Evolutionary conservation across 306 rosid species (phyloP), one percentile per base, ranked within the genome.

Genomic region (Calophaca sinica): DNA sequence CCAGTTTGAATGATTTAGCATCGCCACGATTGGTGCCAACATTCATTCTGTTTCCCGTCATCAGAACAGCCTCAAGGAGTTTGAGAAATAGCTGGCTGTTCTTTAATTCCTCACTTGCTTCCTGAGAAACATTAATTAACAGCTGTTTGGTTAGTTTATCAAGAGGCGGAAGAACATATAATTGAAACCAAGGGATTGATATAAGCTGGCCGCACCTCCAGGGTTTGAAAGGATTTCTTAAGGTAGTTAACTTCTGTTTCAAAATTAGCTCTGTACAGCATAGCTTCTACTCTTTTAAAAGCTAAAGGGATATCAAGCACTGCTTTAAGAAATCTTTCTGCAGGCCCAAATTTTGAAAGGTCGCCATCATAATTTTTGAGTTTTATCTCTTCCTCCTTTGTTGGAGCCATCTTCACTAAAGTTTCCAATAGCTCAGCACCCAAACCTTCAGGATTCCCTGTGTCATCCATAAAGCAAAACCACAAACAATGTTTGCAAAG

Each of bases 341-440:
- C 99, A 46, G 99, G 84, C 7, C 99, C 99, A 52, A 94, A 88
- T 81, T 88, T 94, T 74, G 96, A 85, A 64, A 77, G 68, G 41
- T 90, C 96, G 48, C 97, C 96, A 45, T 83, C 67, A 69, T 90
- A 90, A 48, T 79, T 86, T 74, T 84, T 85, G 35, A 94, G 96
- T 77, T 92, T 94, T 58, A 94, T 92, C 84, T 94, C 99, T 75
- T 94, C 99, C 84, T 94, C 99, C 81, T 94, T 94, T 39, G 99
- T 94, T 45, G 97, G 99, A 79, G 99, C 97, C 99, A 94, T 94
- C 92, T 94, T 94, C 14, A 94, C 97, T 20, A 94, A 88, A 68
- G 99, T 94, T 86, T 94, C 99, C 83, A 94, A 82, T 76, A 94
- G 88, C 86, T 94, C 99, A n/a, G 89, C 48, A 12, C 97, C 97